Evolutionary conservation across 2,329 filamentous ascomycete genomes (phyloP), one percentile per base, ranked within the genome.

Genomic region (Aspergillus ochraceoroseus): DNA sequence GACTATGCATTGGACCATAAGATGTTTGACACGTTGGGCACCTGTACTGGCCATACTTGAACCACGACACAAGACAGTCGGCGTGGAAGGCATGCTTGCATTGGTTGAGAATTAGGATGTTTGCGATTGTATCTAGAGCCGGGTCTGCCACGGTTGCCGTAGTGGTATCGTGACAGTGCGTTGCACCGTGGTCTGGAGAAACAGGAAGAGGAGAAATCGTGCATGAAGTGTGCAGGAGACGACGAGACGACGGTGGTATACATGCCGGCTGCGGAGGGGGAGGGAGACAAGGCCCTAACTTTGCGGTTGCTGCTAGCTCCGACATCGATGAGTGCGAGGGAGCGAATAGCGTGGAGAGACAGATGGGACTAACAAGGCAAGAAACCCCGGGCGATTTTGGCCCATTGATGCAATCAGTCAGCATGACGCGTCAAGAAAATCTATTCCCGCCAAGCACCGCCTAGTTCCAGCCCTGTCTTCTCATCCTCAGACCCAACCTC

Each of bases 71-170:
- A 12, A 62, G 46, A 50, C 59, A 62, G 2, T 42, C 28, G 2
- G 49, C 31, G 27, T 62, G 59, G 22, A 62, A 62, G 17, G 51
- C 54, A 37, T 62, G 58, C 32, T 54, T 51, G 37, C 59, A 61
- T 23, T 48, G 49, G 14, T 49, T 59, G 13, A 61, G 37, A n/a
- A 61, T 46, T 22, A 58, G 34, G 15, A 41, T 41, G 19, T 42
- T 41, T 7, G 34, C 32, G 32, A 9, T 32, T 25, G 13, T 20
- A 17, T 25, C 38, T 30, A 7, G 23, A 22, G 11, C 17, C 5
- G 9, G 12, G 14, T n/a, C n/a, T n/a, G n/a, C n/a, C n/a, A n/a
- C n/a, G n/a, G n/a, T n/a, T n/a, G n/a, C n/a, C n/a, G n/a, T n/a
- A n/a, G n/a, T n/a, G n/a, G n/a, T n/a, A n/a, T n/a, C n/a, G n/a